These are phyloP conservation scores for Scheffersomyces lignosus DNA, from an alignment of 805 yeast genomes.

Conservation along the genomic window DNA sequence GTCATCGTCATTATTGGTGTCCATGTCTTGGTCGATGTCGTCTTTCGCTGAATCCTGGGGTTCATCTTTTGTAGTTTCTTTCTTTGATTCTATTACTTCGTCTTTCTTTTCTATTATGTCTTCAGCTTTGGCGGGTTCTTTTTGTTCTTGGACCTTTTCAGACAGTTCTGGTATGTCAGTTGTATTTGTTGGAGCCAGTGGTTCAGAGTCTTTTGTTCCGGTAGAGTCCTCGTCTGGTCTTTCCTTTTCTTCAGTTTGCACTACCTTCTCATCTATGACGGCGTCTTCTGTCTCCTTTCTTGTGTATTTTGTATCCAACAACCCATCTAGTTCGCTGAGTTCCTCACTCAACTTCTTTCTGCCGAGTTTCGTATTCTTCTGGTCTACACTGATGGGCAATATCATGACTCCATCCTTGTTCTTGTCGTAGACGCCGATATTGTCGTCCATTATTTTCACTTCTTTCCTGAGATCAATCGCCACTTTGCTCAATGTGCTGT, in stretches of 20 bases:
- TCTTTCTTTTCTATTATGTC: neutral
- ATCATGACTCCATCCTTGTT: conserved; percentile 50
- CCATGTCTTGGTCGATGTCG: conserved; percentile 17
- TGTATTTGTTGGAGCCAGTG: no score
- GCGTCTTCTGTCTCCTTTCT: conserved; percentile 11
- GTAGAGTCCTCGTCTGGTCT: conserved; percentile 6
- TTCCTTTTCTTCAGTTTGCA: conserved; percentile 3
- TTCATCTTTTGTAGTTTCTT: neutral
- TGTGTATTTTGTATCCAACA: conserved; percentile 14
- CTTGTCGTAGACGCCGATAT: conserved; percentile 47
- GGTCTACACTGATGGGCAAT: conserved; percentile 66
- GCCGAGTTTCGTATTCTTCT: conserved; percentile 70
- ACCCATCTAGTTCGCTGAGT: conserved; percentile 21
- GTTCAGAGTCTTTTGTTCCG: no score
- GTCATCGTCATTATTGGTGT: conserved; percentile 14
- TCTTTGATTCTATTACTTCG: neutral
- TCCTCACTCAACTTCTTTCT: conserved; percentile 54
- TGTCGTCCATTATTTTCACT: conserved; percentile 61
- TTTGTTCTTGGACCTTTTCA: neutral
- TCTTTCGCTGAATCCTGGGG: neutral
- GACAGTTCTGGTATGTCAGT: no score
- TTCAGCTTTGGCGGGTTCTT: neutral
- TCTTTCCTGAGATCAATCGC: conserved; percentile 66
- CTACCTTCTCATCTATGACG: conserved; percentile 2
- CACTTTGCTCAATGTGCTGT: conserved; percentile 54